These are phyloP conservation scores for Lactifluus piperatus DNA, from an alignment of 768 basidiomycete species.

Conservation along the genomic window DNA sequence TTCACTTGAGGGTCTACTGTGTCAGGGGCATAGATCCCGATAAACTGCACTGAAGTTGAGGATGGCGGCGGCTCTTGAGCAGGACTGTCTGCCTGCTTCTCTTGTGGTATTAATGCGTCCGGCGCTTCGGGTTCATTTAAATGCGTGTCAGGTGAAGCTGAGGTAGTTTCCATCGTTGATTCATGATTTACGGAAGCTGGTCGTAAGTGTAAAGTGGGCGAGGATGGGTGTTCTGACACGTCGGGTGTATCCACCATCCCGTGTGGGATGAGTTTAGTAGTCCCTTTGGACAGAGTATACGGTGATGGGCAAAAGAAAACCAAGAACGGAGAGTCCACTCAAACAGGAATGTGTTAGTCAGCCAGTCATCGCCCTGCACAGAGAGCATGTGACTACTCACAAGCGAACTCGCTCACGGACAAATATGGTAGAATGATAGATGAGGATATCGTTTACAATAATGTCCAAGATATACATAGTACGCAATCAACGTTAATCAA, in stretches of 20 bases:
- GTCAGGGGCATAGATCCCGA: slow-evolving; percentile 17
- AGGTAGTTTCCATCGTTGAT: slow-evolving; percentile 1
- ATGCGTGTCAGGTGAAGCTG: neutral
- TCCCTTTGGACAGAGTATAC: neutral
- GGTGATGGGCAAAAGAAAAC: neutral
- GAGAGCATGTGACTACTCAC: no score
- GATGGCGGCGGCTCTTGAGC: neutral
- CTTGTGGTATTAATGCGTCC: neutral
- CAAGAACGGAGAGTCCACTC: neutral
- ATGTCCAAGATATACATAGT: slow-evolving; percentile 15
- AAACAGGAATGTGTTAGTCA: no score
- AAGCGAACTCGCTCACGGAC: neutral
- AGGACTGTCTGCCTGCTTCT: neutral
- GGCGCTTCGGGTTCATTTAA: neutral
- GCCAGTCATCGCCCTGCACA: no score
- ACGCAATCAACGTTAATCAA: slow-evolving; percentile 9
- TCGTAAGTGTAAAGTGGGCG: neutral
- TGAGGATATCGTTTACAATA: slow-evolving; percentile 10
- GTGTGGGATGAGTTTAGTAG: neutral
- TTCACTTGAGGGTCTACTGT: slow-evolving; percentile 32
- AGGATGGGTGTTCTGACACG: neutral
- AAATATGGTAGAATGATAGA: neutral
- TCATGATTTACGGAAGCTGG: slow-evolving; percentile 1
- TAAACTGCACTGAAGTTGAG: slow-evolving; percentile 8
- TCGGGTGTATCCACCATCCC: slow-evolving; percentile 3